Evolutionary conservation across 139 green algal species (phyloP), one percentile per base, ranked within the genome.

Genomic region (Coccomyxa sp.): DNA sequence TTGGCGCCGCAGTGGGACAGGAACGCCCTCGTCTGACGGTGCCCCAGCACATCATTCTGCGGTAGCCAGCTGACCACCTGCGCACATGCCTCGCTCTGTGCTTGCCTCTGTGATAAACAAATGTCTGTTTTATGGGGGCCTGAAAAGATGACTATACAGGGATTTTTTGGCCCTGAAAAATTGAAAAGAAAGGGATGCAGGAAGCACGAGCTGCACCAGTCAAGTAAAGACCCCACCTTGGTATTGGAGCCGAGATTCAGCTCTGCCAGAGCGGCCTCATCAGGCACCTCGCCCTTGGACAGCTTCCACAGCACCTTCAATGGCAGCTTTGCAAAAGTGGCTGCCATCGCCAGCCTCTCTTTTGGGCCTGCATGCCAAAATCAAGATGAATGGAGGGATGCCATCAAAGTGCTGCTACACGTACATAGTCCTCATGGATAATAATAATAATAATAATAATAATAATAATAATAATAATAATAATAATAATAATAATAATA

Each of bases 1-100:
- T 88, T 87, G 80, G 82, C 82, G 45, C 88, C 88, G 67, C 81
- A 82, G 27, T 91, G 88, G n/a, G 84, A 88, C 9, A 91, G 79
- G 57, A 91, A 91, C 1, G 81, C 84, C 11, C 45, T 51, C 23
- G 84, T 58, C 13, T 30, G 74, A 15, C 82, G 83, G 67, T 90
- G 86, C 0, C 76, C 88, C 38, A 91, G 82, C 27, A 91, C 27
- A 66, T 88, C 84, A 66, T 89, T 89, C 76, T 91, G 88, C 4
- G 88, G 88, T 27, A 84, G 66, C 86, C 86, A 91, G 38, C 38
- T 51, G 38, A 51, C 38, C 38, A 51, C 38, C 38, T 51, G 38
- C 3, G 7, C 7, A 11, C 38, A 51, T 7, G 38, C 7, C 38
- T 51, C 7, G 38, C 38, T 51, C 3, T 51, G 38, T 7, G 38